A percentile compares a stretch with the other conserved stretches of the same genome.
Conservation (phyloP, 1,284 basidiomycete genomes). For the Laetiporus sulphureus region DNA sequence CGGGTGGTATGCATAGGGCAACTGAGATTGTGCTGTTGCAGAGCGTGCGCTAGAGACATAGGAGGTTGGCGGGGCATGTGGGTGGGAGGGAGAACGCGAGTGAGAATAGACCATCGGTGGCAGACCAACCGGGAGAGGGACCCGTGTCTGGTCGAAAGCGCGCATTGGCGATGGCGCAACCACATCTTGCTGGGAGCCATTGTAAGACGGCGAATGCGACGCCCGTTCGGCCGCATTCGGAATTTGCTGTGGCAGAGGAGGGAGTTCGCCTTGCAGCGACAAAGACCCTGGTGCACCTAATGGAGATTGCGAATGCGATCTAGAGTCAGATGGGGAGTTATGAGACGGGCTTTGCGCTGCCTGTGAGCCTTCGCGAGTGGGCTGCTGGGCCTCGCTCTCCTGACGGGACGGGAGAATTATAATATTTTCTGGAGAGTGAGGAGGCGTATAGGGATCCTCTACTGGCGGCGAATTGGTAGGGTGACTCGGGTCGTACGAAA, state of each 20-base stretch:
- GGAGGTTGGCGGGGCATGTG: constrained; percentile 15
- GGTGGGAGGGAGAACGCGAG: constrained; percentile 18
- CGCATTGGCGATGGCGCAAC: constrained; percentile 18
- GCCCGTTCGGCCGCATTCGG: not conserved
- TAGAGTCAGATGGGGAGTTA: constrained; percentile 3
- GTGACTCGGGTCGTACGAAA: constrained; percentile 23
- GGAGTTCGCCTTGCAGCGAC: not conserved
- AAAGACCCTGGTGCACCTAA: not conserved
- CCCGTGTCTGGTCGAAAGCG: constrained; percentile 15
- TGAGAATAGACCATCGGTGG: constrained; percentile 20
- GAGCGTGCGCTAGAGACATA: constrained; percentile 15
- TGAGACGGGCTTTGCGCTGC: no score
- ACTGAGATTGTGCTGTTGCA: constrained; percentile 17
- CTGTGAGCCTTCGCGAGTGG: no score
- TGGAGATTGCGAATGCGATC: not conserved
- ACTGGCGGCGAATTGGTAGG: constrained; percentile 11
- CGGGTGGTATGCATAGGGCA: constrained; percentile 25
- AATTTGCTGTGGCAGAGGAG: not conserved
- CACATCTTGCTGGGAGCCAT: constrained; percentile 6
- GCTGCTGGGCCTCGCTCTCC: constrained; percentile 18
- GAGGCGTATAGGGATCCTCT: constrained; percentile 12
- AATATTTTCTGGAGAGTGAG: constrained; percentile 26
- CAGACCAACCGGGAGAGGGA: constrained; percentile 15
- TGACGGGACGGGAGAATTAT: constrained; percentile 26
- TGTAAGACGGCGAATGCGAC: not conserved